These are phyloP conservation scores for Hordeum vulgare DNA, from an alignment of 176 grass and related monocot genomes.

Conservation along the genomic window MorexV3_pseudomolecules_assembly NC_058522.1:475674665-475675164, in stretches of 20 bases:
- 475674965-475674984: background rate
- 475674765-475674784: slow-evolving; percentile 66
- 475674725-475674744: slow-evolving; percentile 47
- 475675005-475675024: background rate
- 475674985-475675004: background rate
- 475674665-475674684: background rate
- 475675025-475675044: background rate
- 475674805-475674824: slow-evolving; percentile 69
- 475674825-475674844: slow-evolving; percentile 72
- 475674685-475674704: background rate
- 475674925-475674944: background rate
- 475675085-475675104: background rate
- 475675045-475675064: background rate
- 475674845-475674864: slow-evolving; percentile 44
- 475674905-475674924: background rate
- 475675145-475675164: background rate
- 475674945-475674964: background rate
- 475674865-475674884: slow-evolving; percentile 20
- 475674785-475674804: slow-evolving; percentile 63
- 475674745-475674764: slow-evolving; percentile 65
- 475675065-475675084: background rate
- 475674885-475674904: slow-evolving; percentile 21
- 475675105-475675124: background rate
- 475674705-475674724: slow-evolving; percentile 69
- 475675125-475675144: background rate